Conservation (phyloP, 371 early-diverging fungal genomes). For the Actinomortierella ambigua region DNA sequence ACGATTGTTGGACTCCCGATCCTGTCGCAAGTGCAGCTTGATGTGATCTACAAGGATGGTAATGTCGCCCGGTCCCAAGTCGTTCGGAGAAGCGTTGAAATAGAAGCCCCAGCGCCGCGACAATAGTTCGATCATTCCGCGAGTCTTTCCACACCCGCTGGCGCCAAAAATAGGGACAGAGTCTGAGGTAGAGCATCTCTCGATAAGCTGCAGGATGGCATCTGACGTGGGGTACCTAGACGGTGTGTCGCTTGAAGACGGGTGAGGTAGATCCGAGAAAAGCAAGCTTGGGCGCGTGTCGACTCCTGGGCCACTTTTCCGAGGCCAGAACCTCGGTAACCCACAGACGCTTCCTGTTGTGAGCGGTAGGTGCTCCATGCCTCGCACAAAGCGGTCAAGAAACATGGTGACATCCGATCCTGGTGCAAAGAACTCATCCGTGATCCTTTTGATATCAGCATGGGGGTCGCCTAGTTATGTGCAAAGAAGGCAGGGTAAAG, state of each 20-base stretch:
- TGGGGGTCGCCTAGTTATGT: no score
- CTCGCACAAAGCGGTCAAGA: conserved; percentile 12
- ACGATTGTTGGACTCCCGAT: no score
- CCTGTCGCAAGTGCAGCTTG: no score
- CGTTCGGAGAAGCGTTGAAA: neutral
- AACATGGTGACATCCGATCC: conserved; percentile 5
- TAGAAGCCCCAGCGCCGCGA: conserved; percentile 7
- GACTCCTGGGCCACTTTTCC: neutral
- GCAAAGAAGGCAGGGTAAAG: no score
- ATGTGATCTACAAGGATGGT: no score
- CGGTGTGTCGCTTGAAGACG: neutral
- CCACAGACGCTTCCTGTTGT: conserved; percentile 11
- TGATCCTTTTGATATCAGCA: conserved; percentile 13
- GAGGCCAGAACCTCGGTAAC: conserved; percentile 21
- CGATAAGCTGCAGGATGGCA: no score
- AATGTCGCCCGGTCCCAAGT: neutral
- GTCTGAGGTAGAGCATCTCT: neutral
- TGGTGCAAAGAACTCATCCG: conserved; percentile 8
- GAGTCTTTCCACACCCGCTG: conserved; percentile 21
- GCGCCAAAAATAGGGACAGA: neutral
- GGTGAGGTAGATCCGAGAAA: conserved; percentile 8
- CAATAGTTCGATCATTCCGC: conserved; percentile 10
- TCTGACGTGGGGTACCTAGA: conserved; percentile 1
- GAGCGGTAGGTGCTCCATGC: neutral
- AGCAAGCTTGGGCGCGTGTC: conserved; percentile 3